phyloP scores from a whole-genome alignment of 768 basidiomycete genomes.

The Crassisporium funariophilum region DNA sequence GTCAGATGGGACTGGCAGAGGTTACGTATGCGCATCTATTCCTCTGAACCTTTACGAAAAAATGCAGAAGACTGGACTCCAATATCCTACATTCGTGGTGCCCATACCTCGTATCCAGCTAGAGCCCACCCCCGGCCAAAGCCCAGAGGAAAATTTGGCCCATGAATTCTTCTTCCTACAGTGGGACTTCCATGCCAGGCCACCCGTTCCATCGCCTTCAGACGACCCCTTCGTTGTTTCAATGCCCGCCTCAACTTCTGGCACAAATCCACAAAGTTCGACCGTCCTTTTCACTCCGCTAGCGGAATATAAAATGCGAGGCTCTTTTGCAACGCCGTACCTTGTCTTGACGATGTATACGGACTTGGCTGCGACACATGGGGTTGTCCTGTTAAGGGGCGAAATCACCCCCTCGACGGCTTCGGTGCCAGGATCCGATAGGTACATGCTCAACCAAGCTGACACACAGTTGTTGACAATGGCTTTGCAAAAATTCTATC shows the following conservation, averaged over 20 bases:
- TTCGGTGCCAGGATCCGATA: slow-evolving; percentile 36
- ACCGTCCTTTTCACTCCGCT: slow-evolving; percentile 92
- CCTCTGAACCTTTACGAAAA: slow-evolving; percentile 70
- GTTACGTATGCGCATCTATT: slow-evolving; percentile 83
- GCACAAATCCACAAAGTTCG: slow-evolving; percentile 54
- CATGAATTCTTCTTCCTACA: slow-evolving; percentile 87
- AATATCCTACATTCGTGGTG: slow-evolving; percentile 79
- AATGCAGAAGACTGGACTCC: slow-evolving; percentile 63
- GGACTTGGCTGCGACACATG: slow-evolving; percentile 80
- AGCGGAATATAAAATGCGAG: slow-evolving; percentile 87
- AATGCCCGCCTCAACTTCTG: slow-evolving; percentile 20
- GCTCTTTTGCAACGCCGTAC: slow-evolving; percentile 87
- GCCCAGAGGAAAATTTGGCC: slow-evolving; percentile 45
- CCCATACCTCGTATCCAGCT: slow-evolving; percentile 65
- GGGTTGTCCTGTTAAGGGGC: slow-evolving; percentile 83
- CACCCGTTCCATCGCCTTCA: slow-evolving; percentile 54
- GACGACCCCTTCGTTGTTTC: slow-evolving; percentile 49
- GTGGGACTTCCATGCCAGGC: slow-evolving; percentile 84
- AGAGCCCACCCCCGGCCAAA: slow-evolving; percentile 18
- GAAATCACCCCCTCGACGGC: slow-evolving; percentile 79
- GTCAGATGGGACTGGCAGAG: slow-evolving; percentile 78
- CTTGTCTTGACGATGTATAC: slow-evolving; percentile 91
- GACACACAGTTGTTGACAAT: slow-evolving; percentile 86
- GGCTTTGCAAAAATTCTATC: slow-evolving; percentile 83
- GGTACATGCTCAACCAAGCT: slow-evolving; percentile 68